Conservation (phyloP, 805 yeast genomes). For the Metschnikowia cubensis region DNA sequence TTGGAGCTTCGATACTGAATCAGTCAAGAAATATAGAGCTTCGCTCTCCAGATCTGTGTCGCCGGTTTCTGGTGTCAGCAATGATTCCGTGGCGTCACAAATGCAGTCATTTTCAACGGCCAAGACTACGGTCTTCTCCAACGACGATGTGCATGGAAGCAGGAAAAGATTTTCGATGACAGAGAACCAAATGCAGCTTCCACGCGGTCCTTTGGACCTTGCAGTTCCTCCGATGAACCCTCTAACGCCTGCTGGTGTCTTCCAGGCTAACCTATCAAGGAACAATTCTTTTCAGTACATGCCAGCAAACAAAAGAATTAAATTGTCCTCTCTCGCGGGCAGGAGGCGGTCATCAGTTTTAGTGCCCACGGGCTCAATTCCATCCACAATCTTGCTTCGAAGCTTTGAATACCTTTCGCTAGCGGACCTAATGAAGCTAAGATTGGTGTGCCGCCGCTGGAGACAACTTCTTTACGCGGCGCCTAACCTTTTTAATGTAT, state of each 20-base stretch:
- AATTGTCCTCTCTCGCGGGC: conserved; percentile 43
- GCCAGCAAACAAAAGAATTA: conserved; percentile 50
- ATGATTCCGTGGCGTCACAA: conserved; percentile 6
- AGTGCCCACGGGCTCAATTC: conserved; percentile 50
- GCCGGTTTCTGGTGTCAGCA: conserved; percentile 14
- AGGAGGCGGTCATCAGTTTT: conserved; percentile 54
- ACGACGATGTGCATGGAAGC: conserved; percentile 4
- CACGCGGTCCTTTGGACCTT: conserved; percentile 16
- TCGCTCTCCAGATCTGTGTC: conserved; percentile 13
- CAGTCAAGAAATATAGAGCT: not conserved
- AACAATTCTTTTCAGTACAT: conserved; percentile 46
- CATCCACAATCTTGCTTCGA: conserved; percentile 54
- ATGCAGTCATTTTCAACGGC: conserved; percentile 5
- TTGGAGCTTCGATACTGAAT: conserved; percentile 2
- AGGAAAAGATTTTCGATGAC: conserved; percentile 15
- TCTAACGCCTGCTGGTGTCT: conserved; percentile 9
- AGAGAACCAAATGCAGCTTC: conserved; percentile 10
- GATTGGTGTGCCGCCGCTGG: conserved; percentile 64
- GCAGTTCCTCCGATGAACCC: conserved; percentile 42
- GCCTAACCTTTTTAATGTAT: conserved; percentile 44
- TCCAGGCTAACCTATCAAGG: conserved; percentile 7
- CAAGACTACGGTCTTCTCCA: not conserved
- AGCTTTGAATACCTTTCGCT: conserved; percentile 53
- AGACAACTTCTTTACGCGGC: conserved; percentile 58
- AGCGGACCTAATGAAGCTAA: conserved; percentile 56